Evolutionary conservation across 257 asterid species (phyloP), one percentile per base, ranked within the genome.

Genomic region (Voacanga thouarsii): DNA sequence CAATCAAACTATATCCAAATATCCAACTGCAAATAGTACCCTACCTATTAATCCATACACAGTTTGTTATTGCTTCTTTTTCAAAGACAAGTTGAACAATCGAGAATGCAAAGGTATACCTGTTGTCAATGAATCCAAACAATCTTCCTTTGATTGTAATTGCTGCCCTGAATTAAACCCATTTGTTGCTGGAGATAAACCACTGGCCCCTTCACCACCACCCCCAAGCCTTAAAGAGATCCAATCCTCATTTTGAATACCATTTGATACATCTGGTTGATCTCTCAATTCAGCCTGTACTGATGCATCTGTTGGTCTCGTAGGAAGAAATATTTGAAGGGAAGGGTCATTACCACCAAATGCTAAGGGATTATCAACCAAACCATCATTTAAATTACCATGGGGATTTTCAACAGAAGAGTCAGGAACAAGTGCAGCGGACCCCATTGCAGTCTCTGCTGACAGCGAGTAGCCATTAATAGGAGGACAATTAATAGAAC

Each of bases 311-410:
- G 96, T 87, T 24, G 97, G 93, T 87, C 89, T 89, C 21, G 99
- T 84, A 56, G 99, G 95, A 74, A 96, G 95, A 89, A 93, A 96
- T 89, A 93, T 87, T 79, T 96, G 97, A 78, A 93, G 97, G 0
- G 98, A 85, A n/a, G 92, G 97, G 83, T 96, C 99, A 67, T 84
- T 88, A 76, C 93, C 92, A 82, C 85, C 82, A 81, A 85, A 87
- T 16, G 88, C 91, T 82, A 90, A 79, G 78, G 90, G 90, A 84
- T 93, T 93, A 83, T 90, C 97, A 44, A 92, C 91, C 75, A 92
- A 85, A 70, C 91, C 87, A 74, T 80, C 94, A 77, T 83, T 88
- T 55, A 83, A 73, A 79, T 88, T 78, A 84, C 79, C 72, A 76
- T 75, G 82, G 76, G 89, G 74, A 80, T 69, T 87, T 64, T 78